These are phyloP conservation scores for Oxalis stricta DNA, from an alignment of 441 rosid genomes.

Conservation along the genomic window DNA sequence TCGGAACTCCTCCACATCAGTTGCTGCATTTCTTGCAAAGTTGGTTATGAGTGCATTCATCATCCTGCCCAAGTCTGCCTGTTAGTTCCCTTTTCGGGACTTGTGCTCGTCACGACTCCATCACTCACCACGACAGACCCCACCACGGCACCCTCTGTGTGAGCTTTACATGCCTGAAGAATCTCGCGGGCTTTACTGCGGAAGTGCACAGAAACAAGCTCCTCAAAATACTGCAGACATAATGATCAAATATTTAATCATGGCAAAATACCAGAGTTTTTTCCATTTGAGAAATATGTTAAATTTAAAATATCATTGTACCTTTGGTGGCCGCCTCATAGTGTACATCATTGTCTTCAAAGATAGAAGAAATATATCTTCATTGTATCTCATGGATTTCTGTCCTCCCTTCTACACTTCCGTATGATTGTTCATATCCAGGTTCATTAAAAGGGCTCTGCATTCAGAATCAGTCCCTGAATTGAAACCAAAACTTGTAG, in stretches of 20 bases:
- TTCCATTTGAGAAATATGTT: neutral
- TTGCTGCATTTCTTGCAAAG: constrained; percentile 25
- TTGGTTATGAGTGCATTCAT: constrained; percentile 13
- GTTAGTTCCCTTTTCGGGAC: constrained; percentile 7
- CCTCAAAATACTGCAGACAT: neutral
- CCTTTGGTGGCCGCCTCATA: constrained; percentile 44
- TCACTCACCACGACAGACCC: constrained; percentile 23
- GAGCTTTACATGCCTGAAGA: constrained; percentile 37
- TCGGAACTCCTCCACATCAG: constrained; percentile 26
- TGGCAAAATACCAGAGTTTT: neutral
- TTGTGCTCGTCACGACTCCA: constrained; percentile 12
- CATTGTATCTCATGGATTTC: constrained; percentile 27
- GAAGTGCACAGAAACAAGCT: constrained; percentile 9
- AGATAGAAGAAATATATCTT: constrained; percentile 30
- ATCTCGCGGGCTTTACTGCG: constrained; percentile 23
- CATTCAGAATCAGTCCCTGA: constrained; percentile 47
- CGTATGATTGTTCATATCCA: constrained; percentile 24
- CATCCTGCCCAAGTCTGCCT: constrained; percentile 13
- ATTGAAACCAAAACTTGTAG: constrained; percentile 58
- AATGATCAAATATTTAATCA: neutral
- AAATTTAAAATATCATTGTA: constrained; percentile 5
- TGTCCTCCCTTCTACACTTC: constrained; percentile 20
- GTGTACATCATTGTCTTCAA: constrained; percentile 54
- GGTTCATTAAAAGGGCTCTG: constrained; percentile 53
- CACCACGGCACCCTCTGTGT: constrained; percentile 25